Base-by-base conservation (phyloP, 331 rosid species). In the Rhamnella rubrinervis region DNA sequence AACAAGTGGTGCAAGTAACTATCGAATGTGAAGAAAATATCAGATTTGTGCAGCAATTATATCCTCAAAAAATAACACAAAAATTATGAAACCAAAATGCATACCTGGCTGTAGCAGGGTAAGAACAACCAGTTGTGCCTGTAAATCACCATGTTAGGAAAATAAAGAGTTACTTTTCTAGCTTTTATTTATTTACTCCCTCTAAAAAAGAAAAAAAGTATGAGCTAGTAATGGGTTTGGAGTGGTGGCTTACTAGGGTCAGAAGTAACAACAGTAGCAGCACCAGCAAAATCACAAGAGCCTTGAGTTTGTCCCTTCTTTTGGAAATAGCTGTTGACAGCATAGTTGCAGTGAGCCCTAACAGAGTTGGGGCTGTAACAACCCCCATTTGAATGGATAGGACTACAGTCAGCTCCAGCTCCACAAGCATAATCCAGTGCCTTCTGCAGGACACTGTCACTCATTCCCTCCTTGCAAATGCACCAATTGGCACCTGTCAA, bases 371-470 rank as follows among this genome's bases (percentile, higher is more conserved):
- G 97, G 44, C 80, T 73, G 72, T 58, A 92, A 63, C 97, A 92
- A 16, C 63, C 78, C 0, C 79, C 96, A 17, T 52, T 70, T 66
- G 21, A 70, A 52, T 76, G 87, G 51, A 87, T 71, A n/a, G 97
- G 84, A 85, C 71, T 75, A 50, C 97, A 92, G 61, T 92, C 97
- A 60, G 92, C 97, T 5, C 97, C 97, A 19, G 93, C 90, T 65
- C 97, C 97, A 75, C 97, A 92, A 14, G 97, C 97, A 59, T 82
- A 92, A 80, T 92, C 97, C 61, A 92, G 15, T 0, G 96, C 73
- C 64, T 84, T 92, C 75, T 92, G 97, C 8, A 89, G 74, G 8
- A 71, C 37, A 1, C 77, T 7, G 17, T 89, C 95, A 23, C 85
- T 55, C 37, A 68, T 0, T 49, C 90, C 97, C 9, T 75, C 87